A percentile compares a stretch with the other conserved stretches of the same genome.
phyloP scores from a whole-genome alignment of 164 flowering plant species.

The grape (Vitis vinifera) region DNA sequence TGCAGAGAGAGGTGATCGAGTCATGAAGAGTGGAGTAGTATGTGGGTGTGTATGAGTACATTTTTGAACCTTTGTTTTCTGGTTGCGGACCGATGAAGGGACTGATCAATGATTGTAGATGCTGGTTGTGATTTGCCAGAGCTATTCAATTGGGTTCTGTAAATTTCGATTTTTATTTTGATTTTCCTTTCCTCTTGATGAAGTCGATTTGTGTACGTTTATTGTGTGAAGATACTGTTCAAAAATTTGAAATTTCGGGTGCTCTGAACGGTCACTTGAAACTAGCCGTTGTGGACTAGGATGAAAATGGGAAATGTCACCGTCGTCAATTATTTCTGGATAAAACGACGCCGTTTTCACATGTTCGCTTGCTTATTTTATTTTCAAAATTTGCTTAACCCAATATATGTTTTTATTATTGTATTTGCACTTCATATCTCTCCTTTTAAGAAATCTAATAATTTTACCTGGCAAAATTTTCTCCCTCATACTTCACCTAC shows the following conservation, averaged over 20 bases:
- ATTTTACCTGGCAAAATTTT: too few species aligned
- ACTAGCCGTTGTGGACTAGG: constrained; percentile 18
- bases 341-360: constrained; percentile 4
- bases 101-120: neutral
- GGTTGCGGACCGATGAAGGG: neutral
- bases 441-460: too few species aligned
- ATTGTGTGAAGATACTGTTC: neutral
- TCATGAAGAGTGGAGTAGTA: constrained; percentile 88
- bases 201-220: neutral
- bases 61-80: constrained; percentile 23
- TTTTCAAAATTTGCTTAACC: too few species aligned
- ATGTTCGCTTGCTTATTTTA: neutral
- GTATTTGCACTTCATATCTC: too few species aligned
- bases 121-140: constrained; percentile 6
- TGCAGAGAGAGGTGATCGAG: constrained; percentile 83
- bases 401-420: too few species aligned
- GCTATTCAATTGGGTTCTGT: neutral
- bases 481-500: too few species aligned
- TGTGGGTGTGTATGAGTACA: constrained; percentile 75
- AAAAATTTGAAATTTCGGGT: constrained; percentile 4
- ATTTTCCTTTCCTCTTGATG: neutral
- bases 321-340: too few species aligned
- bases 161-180: neutral
- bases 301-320: neutral
- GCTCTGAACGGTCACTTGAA: constrained; percentile 13